Conservation (phyloP, 345 rosid genomes). For the Boechera retrofracta region DNA sequence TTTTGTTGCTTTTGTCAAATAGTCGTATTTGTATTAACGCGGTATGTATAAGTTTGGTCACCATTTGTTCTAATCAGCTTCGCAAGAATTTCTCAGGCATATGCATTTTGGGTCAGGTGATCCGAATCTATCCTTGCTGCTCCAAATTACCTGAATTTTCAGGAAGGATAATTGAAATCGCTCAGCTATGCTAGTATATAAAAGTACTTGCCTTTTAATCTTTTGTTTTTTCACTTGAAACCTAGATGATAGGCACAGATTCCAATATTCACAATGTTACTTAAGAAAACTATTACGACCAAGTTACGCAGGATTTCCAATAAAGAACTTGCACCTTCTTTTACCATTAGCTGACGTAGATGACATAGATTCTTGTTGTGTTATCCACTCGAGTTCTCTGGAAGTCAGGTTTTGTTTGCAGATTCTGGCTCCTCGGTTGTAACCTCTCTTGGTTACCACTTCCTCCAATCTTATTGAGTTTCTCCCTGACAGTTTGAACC, state of each 20-base stretch:
- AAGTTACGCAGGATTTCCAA: background rate
- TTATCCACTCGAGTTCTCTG: no score
- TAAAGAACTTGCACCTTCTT: background rate
- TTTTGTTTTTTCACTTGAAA: no score
- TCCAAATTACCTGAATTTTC: background rate
- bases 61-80: background rate
- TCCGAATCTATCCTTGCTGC: background rate
- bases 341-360: background rate
- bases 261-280: background rate
- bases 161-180: no score
- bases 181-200: no score
- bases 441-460: constrained; percentile 47
- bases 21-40: background rate
- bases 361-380: no score
- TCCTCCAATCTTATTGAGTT: constrained; percentile 73
- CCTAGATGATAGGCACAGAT: no score
- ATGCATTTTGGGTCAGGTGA: background rate
- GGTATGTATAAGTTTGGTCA: background rate
- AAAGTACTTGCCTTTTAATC: no score
- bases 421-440: background rate
- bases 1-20: constrained; percentile 10
- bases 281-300: background rate
- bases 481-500: constrained; percentile 62
- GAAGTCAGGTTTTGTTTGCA: no score
- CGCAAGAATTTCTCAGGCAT: background rate